phyloP scores from a whole-genome alignment of 2,329 filamentous ascomycete genomes.

The Neonectria neomacrospora region DNA sequence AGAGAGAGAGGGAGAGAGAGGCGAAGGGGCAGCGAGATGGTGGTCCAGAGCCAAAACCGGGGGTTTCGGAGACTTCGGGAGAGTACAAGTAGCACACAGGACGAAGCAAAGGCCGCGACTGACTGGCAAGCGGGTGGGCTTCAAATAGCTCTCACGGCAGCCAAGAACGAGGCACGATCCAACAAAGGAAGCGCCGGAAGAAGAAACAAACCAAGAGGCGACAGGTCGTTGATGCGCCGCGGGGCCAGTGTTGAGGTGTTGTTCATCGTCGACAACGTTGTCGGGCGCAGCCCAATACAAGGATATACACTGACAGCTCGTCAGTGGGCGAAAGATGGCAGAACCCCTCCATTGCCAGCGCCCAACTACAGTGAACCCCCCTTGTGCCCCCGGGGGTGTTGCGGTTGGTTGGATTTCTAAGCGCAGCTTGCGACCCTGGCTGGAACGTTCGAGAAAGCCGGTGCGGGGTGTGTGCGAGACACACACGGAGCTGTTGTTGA shows the following conservation, averaged over 20 bases:
- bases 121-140: background rate
- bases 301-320: no score
- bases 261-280: no score
- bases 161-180: background rate
- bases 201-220: background rate
- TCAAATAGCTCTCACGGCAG: background rate
- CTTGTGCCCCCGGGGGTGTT: no score
- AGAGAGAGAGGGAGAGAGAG: background rate
- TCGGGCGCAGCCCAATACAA: no score
- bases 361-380: no score
- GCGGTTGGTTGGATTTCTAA: slow-evolving; percentile 46
- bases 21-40: no score
- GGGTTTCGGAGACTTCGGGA: slow-evolving; percentile 15
- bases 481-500: no score
- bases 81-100: background rate
- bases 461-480: slow-evolving; percentile 23
- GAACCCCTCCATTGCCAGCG: slow-evolving; percentile 1
- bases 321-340: background rate
- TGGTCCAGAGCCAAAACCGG: no score
- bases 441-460: slow-evolving; percentile 44
- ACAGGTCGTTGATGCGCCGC: background rate
- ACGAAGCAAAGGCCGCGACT: background rate
- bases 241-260: background rate
- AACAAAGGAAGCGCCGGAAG: background rate
- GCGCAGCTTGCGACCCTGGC: slow-evolving; percentile 33